Base-by-base conservation (phyloP, 2,329 filamentous ascomycete species). In the Fusarium protoensiforme region DNA sequence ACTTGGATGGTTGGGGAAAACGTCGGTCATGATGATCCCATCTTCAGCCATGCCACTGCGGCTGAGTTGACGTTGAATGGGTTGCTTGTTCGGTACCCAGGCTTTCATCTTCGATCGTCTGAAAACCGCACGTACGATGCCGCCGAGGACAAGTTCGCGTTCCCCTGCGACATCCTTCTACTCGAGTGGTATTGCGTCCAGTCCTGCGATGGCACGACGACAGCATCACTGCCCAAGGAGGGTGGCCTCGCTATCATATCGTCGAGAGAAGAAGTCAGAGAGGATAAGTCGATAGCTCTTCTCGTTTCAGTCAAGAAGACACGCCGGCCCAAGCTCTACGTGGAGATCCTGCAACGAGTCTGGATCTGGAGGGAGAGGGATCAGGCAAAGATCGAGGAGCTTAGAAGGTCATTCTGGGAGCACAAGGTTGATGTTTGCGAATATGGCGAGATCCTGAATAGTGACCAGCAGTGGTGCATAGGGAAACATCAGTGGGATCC, bases 271-370 rank as follows among this genome's bases (percentile, higher is more conserved):
- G 59, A 62, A 9, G 33, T 62, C 18, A 38, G 59, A 31, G 59
- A 62, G 22, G 43, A 62, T 7, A 53, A 53, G 39, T 9, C 13
- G 5, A 31, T 62, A 24, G 43, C 33, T 20, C 59, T 62, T 27
- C 59, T 62, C 9, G 59, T 62, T 62, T 53, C 59, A 1, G 59
- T 62, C 10, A 62, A 62, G 35, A 62, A 62, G n/a, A 62, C 59
- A 16, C 16, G 43, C 2, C 43, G 43, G 5, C 59, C 59, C 5
- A 62, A 41, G 43, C 24, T 62, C 1, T 53, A 53, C 18, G 59
- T 62, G 10, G 59, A 53, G 16, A 62, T 62, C 24, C 33, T 53
- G 18, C 31, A 62, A 7, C 43, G 59, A 7, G 22, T 62, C 7
- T 62, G 60, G 60, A 62, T 62, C 33, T 53, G 60, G 43, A 53